phyloP scores from a whole-genome alignment of 768 basidiomycete species.

The Mycena indigotica region DNA sequence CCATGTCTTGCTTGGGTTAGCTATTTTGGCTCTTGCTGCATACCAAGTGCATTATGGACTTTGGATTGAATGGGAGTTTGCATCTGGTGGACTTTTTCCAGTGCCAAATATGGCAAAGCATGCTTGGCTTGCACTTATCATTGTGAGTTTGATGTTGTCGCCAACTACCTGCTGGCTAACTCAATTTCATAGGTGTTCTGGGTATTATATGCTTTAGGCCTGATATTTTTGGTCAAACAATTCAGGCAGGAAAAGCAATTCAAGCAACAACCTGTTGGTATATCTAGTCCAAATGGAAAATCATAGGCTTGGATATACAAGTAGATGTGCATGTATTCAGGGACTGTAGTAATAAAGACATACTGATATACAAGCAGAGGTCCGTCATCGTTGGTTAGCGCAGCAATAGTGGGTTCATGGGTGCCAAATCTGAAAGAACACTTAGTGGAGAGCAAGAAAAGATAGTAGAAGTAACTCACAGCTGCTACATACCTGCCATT shows the following conservation, averaged over 20 bases:
- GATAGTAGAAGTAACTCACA: too few relatives aligned
- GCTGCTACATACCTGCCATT: too few relatives aligned
- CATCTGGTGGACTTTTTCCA: conserved; percentile 36
- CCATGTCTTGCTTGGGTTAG: conserved; percentile 56
- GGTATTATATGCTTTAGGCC: conserved; percentile 44
- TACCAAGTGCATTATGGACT: conserved; percentile 57
- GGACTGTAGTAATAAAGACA: too few relatives aligned
- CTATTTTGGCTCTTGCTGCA: conserved; percentile 55
- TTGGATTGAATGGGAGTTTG: conserved; percentile 45
- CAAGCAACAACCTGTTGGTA: too few relatives aligned
- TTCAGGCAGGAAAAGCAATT: conserved; percentile 38
- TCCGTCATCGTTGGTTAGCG: too few relatives aligned
- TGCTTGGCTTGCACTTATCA: conserved; percentile 50
- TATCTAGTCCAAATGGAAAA: too few relatives aligned
- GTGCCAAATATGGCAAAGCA: conserved; percentile 43
- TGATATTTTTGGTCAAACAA: conserved; percentile 49
- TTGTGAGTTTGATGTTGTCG: conserved; percentile 30
- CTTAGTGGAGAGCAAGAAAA: too few relatives aligned
- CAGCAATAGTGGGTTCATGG: too few relatives aligned
- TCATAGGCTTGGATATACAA: too few relatives aligned
- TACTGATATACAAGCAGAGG: too few relatives aligned
- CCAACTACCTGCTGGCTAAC: background rate
- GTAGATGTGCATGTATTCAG: too few relatives aligned
- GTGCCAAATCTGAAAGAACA: too few relatives aligned
- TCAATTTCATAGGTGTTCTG: conserved; percentile 46